Evolutionary conservation across 2,329 filamentous ascomycete genomes (phyloP), one percentile per base, ranked within the genome.

Genomic region (Fragosphaeria purpurea): DNA sequence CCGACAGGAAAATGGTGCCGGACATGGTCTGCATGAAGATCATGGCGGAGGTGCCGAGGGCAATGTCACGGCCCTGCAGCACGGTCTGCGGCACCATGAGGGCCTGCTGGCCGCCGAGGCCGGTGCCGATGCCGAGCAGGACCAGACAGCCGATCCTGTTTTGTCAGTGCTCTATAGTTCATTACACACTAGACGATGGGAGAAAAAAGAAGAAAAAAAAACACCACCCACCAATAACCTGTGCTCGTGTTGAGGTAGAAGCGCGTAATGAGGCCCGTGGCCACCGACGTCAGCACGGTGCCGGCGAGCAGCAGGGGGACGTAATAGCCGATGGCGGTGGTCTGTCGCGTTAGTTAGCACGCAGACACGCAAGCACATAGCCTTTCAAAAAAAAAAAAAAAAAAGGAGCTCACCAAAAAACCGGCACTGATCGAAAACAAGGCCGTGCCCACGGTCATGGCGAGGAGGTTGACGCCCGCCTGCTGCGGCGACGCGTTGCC

Each of bases 11-110:
- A 33, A 62, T 45, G 37, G 59, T 56, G 34, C 56, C 59, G 39
- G 56, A 53, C 9, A 62, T 53, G 10, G 56, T 60, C 50, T 61
- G 61, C 22, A 55, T 38, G 46, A 63, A 62, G 34, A 64, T 57
- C 13, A 61, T 56, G 33, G 59, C 44, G 2, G 61, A 60, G 7
- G 55, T 60, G 42, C 60, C 62, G 31, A 60, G 55, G n/a, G 62
- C 55, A 32, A 62, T 58, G 46, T 64, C 61, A 34, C 48, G 39
- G 35, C 54, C 55, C 12, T 51, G 55, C 22, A 63, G 53, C 32
- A 61, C 55, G 4, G 57, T 59, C 46, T 63, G 62, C 10, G 61
- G 55, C 5, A 60, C 59, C 39, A 60, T 59, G 30, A 64, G 44
- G n/a, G 60, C 52, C 44, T 59, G 57, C 47, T 63, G 62, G 32